Evolutionary conservation across 768 basidiomycete genomes (phyloP), one percentile per base, ranked within the genome.

Genomic region (Leccinum boreale): DNA sequence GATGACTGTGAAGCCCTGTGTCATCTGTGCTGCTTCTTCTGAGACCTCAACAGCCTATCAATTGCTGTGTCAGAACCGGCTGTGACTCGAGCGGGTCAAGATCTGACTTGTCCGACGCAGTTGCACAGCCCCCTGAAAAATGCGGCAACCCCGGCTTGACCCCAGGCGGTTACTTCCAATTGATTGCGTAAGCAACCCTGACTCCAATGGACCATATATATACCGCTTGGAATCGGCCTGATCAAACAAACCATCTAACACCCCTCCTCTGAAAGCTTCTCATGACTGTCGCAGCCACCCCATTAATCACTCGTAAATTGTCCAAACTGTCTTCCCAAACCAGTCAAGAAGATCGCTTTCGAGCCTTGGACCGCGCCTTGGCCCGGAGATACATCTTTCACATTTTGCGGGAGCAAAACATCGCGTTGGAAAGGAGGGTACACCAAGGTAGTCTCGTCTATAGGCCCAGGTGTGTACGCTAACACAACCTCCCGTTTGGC

Each of bases 391-490:
- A 73, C 36, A 62, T 72, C 39, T 17, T 35, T 19, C 64, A 62
- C 19, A 51, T 72, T 0, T 42, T 74, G 24, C 66, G 58, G 1
- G 63, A 70, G 50, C 67, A 61, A 21, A 61, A 53, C 1, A 46
- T 23, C 26, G 60, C 68, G 4, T 44, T 64, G 9, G 65, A 62
- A 14, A 67, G 61, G 53, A 60, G 65, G 52, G 52, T 69, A 17
- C 60, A 39, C 17, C 63, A 69, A 64, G 67, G 66, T 53, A 68
- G 53, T 55, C 65, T 74, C 17, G 64, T 74, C 33, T 74, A 74
- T 50, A 72, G 59, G 29, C 71, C 71, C n/a, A 63, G 71, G 72
- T 73, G 55, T 33, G 63, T 50, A 4, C 5, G 45, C 62, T 66
- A 5, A 62, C 55, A 17, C 11, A 17, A 45, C 12, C 28, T 21